phyloP scores from a whole-genome alignment of 2,329 filamentous ascomycete genomes.

The Ascochyta clinopodiicola region DNA sequence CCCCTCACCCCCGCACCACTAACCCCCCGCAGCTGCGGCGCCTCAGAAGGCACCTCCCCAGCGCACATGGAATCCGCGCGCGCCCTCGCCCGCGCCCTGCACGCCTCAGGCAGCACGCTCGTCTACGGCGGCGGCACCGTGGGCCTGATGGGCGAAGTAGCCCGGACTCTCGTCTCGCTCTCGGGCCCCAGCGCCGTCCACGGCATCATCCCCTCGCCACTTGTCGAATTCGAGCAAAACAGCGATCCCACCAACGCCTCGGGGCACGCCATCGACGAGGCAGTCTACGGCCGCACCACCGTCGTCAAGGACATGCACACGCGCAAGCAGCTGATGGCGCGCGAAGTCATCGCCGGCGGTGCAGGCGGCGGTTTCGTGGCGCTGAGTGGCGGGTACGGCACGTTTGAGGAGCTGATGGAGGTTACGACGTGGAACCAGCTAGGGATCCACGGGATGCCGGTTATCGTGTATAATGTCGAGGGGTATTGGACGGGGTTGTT shows the following conservation, averaged over 20 bases:
- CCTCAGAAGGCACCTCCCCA: conserved; percentile 74
- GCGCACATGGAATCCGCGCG: conserved; percentile 80
- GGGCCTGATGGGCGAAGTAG: conserved; percentile 94
- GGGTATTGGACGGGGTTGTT: conserved; percentile 92
- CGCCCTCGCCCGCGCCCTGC: conserved; percentile 74
- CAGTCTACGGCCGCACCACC: conserved; percentile 80
- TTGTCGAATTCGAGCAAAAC: conserved; percentile 78
- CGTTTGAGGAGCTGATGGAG: conserved; percentile 94
- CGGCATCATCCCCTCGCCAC: conserved; percentile 88
- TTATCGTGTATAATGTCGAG: conserved; percentile 84
- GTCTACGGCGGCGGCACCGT: conserved; percentile 96
- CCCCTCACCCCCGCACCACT: not conserved
- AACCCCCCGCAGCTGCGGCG: conserved; percentile 71
- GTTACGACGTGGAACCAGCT: conserved; percentile 94
- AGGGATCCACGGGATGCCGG: conserved; percentile 79
- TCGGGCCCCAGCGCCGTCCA: conserved; percentile 83
- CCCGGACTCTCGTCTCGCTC: conserved; percentile 82
- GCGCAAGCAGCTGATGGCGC: conserved; percentile 91
- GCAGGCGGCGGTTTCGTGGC: conserved; percentile 89
- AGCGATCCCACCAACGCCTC: conserved; percentile 56
- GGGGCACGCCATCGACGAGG: conserved; percentile 62
- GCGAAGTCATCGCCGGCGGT: conserved; percentile 81
- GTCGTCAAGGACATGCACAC: conserved; percentile 96
- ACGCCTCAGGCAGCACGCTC: conserved; percentile 77
- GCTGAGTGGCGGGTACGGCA: conserved; percentile 88